Conservation (phyloP, 768 basidiomycete species). For the Clavulina sp. region DNA sequence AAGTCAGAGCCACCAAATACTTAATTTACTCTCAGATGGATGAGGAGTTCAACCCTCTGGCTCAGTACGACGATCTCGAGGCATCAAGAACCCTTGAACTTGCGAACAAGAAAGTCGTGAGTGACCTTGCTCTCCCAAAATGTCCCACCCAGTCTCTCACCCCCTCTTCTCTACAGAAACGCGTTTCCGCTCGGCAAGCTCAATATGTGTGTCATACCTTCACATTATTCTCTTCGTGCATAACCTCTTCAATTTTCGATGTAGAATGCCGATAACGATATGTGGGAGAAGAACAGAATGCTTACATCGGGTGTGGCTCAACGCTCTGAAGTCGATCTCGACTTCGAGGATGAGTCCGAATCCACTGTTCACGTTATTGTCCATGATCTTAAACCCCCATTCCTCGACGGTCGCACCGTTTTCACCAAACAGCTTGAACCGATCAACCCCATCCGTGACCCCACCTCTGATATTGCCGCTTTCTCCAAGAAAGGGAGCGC, state of each 20-base stretch:
- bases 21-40: constrained; percentile 26
- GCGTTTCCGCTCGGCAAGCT: constrained; percentile 84
- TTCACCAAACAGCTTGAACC: constrained; percentile 95
- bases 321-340: constrained; percentile 70
- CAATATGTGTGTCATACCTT: constrained; percentile 56
- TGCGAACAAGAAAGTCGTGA: constrained; percentile 52
- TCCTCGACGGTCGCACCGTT: constrained; percentile 88
- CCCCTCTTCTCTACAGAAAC: constrained; percentile 33
- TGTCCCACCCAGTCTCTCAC: too few species aligned
- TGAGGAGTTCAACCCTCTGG: constrained; percentile 81
- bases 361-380: constrained; percentile 96
- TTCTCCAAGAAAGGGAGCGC: constrained; percentile 96
- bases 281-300: constrained; percentile 99
- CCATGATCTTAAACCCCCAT: constrained; percentile 92
- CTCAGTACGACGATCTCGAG: constrained; percentile 80
- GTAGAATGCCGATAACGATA: constrained; percentile 92
- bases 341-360: constrained; percentile 92
- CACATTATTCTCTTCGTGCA: not conserved
- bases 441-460: constrained; percentile 89
- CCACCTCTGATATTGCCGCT: constrained; percentile 84
- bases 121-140: too few species aligned
- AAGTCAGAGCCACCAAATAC: not conserved
- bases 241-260: not conserved
- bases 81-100: constrained; percentile 54
- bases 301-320: constrained; percentile 87